phyloP scores from a whole-genome alignment of 352 stramenopile species.

The Pythium insidiosum region DNA sequence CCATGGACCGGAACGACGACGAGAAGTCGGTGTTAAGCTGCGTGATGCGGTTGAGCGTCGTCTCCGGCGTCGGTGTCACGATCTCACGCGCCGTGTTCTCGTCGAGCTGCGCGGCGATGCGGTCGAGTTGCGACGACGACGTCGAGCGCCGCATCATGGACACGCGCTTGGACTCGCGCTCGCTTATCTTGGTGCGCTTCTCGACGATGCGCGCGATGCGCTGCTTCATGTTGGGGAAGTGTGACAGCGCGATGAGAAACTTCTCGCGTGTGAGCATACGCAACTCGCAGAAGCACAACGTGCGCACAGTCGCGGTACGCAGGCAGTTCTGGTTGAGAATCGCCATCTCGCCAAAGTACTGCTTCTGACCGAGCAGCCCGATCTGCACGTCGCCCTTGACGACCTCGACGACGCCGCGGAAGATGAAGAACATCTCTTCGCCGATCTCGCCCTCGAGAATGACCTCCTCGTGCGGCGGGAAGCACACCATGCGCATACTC shows the following conservation, averaged over 20 bases:
- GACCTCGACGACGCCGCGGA: constrained; percentile 68
- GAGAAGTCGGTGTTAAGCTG: constrained; percentile 88
- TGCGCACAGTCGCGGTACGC: constrained; percentile 61
- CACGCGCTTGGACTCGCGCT: constrained; percentile 3
- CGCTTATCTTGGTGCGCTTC: constrained; percentile 28
- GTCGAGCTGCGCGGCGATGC: constrained; percentile 42
- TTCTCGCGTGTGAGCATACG: constrained; percentile 75
- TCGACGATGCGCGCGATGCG: constrained; percentile 75
- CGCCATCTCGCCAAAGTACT: constrained; percentile 83
- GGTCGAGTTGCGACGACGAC: constrained; percentile 36
- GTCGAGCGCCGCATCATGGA: constrained; percentile 16
- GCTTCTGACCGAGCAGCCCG: constrained; percentile 60
- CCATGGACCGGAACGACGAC: constrained; percentile 55
- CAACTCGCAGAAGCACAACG: constrained; percentile 73
- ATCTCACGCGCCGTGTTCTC: constrained; percentile 47
- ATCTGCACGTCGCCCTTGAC: constrained; percentile 49
- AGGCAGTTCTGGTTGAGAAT: constrained; percentile 73
- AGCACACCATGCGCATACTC: constrained; percentile 80
- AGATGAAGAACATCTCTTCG: constrained; percentile 86
- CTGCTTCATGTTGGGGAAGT: constrained; percentile 72
- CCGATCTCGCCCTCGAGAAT: constrained; percentile 77
- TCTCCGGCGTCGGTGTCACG: constrained; percentile 26
- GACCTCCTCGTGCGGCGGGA: constrained; percentile 67
- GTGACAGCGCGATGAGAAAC: constrained; percentile 63
- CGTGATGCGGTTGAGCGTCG: constrained; percentile 59